Percentiles rank a stretch among this genome's conserved stretches.
These are phyloP conservation scores for Aspergillus terreus DNA, from an alignment of 2,329 filamentous ascomycete species.

Conservation along the genomic window DNA sequence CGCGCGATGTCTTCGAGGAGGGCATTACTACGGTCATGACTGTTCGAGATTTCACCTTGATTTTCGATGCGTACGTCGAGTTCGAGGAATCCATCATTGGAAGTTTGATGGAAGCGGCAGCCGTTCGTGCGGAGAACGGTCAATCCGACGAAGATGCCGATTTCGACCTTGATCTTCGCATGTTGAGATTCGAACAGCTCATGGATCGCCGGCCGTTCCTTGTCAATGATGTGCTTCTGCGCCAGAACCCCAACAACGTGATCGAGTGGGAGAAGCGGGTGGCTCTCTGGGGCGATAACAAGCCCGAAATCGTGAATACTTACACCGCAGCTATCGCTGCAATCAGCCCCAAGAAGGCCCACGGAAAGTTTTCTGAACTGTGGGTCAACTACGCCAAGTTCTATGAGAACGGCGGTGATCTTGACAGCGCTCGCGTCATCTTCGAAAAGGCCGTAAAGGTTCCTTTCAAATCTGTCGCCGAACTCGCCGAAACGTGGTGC, in stretches of 20 bases:
- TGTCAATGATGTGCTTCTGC: constrained; percentile 88
- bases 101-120: constrained; percentile 83
- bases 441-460: constrained; percentile 98
- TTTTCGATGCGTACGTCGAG: constrained; percentile 94
- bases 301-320: constrained; percentile 83
- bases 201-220: constrained; percentile 97
- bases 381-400: constrained; percentile 98
- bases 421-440: constrained; percentile 82
- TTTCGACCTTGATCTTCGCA: constrained; percentile 90
- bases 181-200: constrained; percentile 96
- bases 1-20: constrained; percentile 91
- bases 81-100: constrained; percentile 96
- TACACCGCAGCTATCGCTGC: constrained; percentile 92
- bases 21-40: constrained; percentile 98
- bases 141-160: constrained; percentile 78
- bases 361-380: constrained; percentile 88
- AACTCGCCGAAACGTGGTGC: constrained; percentile 97
- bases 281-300: constrained; percentile 92
- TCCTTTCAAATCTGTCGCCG: constrained; percentile 94
- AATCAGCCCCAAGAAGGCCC: constrained; percentile 89
- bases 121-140: constrained; percentile 73
- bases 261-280: constrained; percentile 96
- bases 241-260: constrained; percentile 95
- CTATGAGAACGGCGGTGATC: constrained; percentile 82
- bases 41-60: constrained; percentile 90